Conservation (phyloP, 140 eudicot genomes). For the Stevia rebaudiana region DNA sequence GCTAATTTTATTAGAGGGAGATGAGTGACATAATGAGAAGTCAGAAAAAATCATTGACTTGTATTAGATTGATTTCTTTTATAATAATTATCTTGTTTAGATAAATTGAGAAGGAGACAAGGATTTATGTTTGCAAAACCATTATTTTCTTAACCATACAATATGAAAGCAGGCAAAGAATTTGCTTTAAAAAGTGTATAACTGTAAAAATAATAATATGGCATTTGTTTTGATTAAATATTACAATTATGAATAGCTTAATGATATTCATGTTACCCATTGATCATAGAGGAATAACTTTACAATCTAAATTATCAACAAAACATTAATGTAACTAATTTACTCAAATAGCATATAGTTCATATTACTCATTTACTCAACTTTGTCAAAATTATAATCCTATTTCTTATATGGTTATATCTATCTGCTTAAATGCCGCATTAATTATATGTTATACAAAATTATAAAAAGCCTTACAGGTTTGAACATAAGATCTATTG, state of each 20-base stretch:
- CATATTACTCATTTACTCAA: slow-evolving; percentile 1
- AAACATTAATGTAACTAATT: neutral
- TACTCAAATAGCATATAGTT: neutral
- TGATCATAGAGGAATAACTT: neutral
- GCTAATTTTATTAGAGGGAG: neutral
- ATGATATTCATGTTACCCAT: neutral
- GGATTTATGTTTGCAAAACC: neutral
- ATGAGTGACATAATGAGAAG: neutral
- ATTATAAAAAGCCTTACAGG: neutral
- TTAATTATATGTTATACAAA: neutral
- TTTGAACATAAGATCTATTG: neutral
- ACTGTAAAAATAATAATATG: too few species aligned
- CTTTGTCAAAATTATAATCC: slow-evolving; percentile 6
- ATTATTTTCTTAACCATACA: neutral
- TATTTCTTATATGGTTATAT: neutral
- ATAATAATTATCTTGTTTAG: neutral
- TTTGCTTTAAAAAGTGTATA: neutral
- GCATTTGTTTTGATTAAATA: neutral
- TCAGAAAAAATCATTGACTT: neutral
- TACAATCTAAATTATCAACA: neutral
- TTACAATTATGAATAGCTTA: neutral
- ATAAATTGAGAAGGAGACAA: neutral
- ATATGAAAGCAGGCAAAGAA: neutral
- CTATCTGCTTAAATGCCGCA: neutral
- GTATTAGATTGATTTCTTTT: neutral